phyloP scores from a whole-genome alignment of 305 asterid genomes.

The Plantago coronopus region DNA sequence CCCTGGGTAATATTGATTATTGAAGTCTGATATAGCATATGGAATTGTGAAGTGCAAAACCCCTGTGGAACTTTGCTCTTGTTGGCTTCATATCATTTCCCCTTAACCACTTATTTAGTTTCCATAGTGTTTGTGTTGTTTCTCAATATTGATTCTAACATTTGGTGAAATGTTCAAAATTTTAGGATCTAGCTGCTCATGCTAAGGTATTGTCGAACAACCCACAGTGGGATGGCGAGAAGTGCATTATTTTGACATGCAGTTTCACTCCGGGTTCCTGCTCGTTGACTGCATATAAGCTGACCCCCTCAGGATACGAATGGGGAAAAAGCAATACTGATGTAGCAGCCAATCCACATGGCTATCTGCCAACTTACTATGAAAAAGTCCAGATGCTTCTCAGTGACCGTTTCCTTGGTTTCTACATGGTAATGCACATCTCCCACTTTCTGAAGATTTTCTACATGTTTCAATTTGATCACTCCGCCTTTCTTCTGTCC shows the following conservation, averaged over 20 bases:
- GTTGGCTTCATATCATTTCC: background rate
- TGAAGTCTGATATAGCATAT: no score
- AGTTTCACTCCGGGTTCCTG: constrained; percentile 99
- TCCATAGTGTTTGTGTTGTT: background rate
- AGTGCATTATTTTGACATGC: constrained; percentile 88
- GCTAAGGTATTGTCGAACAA: constrained; percentile 77
- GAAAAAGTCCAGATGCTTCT: constrained; percentile 99
- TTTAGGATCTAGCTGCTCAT: constrained; percentile 77
- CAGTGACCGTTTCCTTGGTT: constrained; percentile 98
- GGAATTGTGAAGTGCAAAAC: background rate
- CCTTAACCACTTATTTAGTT: background rate
- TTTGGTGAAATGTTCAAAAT: background rate
- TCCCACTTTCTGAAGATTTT: background rate
- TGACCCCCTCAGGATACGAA: constrained; percentile 91
- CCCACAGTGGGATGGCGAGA: constrained; percentile 99
- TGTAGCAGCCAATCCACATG: constrained; percentile 89
- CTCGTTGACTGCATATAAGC: constrained; percentile 88
- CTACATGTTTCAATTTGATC: background rate
- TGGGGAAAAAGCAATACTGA: constrained; percentile 98
- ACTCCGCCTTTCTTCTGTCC: background rate
- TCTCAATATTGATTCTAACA: constrained; percentile 1
- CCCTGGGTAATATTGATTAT: background rate
- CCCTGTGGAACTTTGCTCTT: background rate
- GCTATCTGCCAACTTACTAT: constrained; percentile 88
- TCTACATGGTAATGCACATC: constrained; percentile 71